Percentiles rank a stretch among this genome's conserved stretches.
Conservation (phyloP, 495 filamentous ascomycete genomes). For the Neurospora sublineolata region DNA sequence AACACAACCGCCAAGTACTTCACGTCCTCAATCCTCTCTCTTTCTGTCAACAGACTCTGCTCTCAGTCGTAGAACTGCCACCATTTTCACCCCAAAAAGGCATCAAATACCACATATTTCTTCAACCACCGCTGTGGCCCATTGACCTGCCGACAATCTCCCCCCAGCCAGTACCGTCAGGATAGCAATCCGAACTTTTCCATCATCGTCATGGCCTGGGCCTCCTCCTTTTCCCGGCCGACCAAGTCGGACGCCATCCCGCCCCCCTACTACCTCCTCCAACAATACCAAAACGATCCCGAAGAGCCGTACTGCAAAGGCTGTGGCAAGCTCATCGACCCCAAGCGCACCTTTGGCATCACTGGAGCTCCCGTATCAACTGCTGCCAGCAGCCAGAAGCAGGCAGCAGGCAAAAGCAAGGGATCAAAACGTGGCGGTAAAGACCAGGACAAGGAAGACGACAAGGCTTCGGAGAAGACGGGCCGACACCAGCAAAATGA, state of each 20-base stretch:
- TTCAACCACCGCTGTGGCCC: not conserved
- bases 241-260: conserved; percentile 25
- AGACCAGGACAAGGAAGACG: not conserved
- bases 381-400: not conserved
- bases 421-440: not conserved
- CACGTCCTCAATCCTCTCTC: not conserved
- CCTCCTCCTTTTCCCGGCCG: conserved; percentile 30
- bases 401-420: not conserved
- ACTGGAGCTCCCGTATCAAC: not conserved
- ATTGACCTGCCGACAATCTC: not conserved
- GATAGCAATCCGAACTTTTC: not conserved
- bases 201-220: conserved; percentile 21
- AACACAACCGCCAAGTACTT: not conserved
- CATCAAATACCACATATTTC: not conserved
- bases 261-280: conserved; percentile 26
- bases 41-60: not conserved
- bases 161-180: not conserved
- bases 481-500: conserved; percentile 1
- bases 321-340: conserved; percentile 30
- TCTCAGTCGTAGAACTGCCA: not conserved
- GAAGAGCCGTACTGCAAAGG: conserved; percentile 29
- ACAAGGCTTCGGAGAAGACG: not conserved
- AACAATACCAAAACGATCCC: conserved; percentile 18
- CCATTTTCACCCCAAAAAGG: not conserved
- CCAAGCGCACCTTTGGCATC: not conserved